Percentiles rank a stretch among this genome's conserved stretches.
Conservation (phyloP, 768 basidiomycete genomes). For the Phaffia tasmanica region DNA sequence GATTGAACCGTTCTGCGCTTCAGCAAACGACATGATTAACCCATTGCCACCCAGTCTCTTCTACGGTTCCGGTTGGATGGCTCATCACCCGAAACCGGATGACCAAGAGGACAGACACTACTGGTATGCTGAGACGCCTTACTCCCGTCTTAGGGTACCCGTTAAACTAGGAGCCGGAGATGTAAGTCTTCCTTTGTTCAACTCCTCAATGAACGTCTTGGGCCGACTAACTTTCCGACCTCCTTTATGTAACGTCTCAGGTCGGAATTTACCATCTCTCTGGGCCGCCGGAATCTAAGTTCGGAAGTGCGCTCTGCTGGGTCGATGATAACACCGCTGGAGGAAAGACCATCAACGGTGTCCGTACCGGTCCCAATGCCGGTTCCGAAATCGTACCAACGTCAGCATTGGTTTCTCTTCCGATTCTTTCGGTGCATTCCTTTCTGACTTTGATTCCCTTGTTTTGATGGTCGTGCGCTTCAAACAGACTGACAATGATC, state of each 20-base stretch:
- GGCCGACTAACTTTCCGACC: background rate
- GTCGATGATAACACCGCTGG: constrained; percentile 90
- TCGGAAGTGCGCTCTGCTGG: constrained; percentile 78
- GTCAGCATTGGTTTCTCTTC: constrained; percentile 46
- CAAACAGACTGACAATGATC: constrained; percentile 62
- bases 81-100: constrained; percentile 53
- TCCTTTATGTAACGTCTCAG: no score
- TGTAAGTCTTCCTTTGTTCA: constrained; percentile 38
- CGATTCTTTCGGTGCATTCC: constrained; percentile 16
- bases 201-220: background rate
- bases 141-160: constrained; percentile 69
- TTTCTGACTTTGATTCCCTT: constrained; percentile 12
- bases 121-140: constrained; percentile 81
- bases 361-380: constrained; percentile 59
- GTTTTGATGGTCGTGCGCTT: background rate
- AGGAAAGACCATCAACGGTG: constrained; percentile 57
- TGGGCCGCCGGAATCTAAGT: constrained; percentile 48
- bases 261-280: constrained; percentile 71
- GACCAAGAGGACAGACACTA: constrained; percentile 59
- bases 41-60: constrained; percentile 89
- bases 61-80: constrained; percentile 83
- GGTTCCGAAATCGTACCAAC: constrained; percentile 52
- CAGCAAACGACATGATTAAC: constrained; percentile 96
- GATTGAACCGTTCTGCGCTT: constrained; percentile 80
- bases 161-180: constrained; percentile 79